Evolutionary conservation across 2,329 filamentous ascomycete species (phyloP).

Genomic region (Leptoxyphium fumago): DNA sequence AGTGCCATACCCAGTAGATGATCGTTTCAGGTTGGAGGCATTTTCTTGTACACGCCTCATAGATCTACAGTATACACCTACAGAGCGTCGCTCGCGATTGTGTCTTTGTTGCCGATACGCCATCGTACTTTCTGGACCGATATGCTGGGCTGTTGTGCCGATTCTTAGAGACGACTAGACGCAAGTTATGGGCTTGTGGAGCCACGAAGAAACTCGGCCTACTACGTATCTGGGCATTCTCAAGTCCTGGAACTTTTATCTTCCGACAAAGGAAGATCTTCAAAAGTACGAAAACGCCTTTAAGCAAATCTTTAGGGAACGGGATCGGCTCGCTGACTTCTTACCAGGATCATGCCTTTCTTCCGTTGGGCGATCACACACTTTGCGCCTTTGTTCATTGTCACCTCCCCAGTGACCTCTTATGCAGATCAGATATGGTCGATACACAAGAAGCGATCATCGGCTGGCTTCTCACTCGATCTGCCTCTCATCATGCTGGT

Average conservation of each 20-base stretch:
- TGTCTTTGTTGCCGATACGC: no score
- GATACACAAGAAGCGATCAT: conserved; percentile 45
- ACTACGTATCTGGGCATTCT: background rate
- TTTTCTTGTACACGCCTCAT: no score
- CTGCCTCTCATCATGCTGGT: conserved; percentile 54
- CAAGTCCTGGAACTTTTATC: background rate
- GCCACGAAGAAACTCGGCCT: background rate
- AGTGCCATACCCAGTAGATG: no score
- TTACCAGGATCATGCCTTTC: conserved; percentile 15
- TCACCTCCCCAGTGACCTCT: conserved; percentile 48
- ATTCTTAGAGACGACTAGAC: no score
- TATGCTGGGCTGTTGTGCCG: no score
- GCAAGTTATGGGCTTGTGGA: background rate
- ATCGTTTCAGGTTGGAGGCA: no score
- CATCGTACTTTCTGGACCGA: no score
- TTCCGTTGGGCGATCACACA: conserved; percentile 20
- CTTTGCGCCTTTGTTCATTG: conserved; percentile 30
- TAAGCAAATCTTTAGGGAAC: background rate
- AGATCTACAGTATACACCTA: no score
- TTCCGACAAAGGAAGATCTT: background rate
- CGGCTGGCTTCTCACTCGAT: conserved; percentile 50
- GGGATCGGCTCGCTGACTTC: background rate
- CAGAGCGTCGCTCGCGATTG: no score
- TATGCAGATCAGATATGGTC: conserved; percentile 54
- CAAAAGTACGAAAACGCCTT: background rate